phyloP scores from a whole-genome alignment of 1,284 basidiomycete genomes.

The Trametes sp. region DNA sequence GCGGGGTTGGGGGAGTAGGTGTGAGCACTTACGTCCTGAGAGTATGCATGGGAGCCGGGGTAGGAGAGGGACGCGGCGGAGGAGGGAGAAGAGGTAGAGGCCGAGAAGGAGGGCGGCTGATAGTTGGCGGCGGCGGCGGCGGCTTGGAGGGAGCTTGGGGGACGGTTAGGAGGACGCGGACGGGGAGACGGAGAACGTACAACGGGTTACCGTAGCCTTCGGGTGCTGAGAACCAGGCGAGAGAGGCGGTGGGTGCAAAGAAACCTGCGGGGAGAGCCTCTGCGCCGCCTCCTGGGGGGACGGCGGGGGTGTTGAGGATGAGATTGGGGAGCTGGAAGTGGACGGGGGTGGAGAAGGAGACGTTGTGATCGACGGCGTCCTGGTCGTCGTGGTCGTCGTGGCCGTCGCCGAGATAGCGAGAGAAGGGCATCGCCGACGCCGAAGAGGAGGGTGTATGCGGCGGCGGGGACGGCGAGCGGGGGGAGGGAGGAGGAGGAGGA shows the following conservation, averaged over 20 bases:
- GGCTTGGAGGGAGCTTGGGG: constrained; percentile 19
- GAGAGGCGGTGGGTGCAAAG: constrained; percentile 43
- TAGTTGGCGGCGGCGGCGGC: constrained; percentile 19
- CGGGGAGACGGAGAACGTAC: constrained; percentile 21
- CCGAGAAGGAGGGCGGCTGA: constrained; percentile 9
- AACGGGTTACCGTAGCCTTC: constrained; percentile 43
- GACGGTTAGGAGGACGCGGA: constrained; percentile 1
- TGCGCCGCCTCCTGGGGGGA: constrained; percentile 75
- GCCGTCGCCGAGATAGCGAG: constrained; percentile 29
- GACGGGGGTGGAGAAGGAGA: constrained; percentile 45
- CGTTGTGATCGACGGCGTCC: constrained; percentile 30
- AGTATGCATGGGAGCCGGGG: constrained; percentile 1
- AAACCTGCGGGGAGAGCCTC: constrained; percentile 65
- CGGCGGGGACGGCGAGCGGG: not conserved
- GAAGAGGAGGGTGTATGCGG: constrained; percentile 3
- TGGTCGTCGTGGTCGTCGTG: constrained; percentile 29
- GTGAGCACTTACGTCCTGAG: constrained; percentile 13
- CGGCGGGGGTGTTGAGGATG: constrained; percentile 62
- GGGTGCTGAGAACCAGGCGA: constrained; percentile 55
- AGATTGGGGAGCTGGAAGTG: constrained; percentile 73
- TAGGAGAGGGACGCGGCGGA: constrained; percentile 17
- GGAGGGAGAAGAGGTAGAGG: constrained; percentile 7
- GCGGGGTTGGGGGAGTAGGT: constrained; percentile 5
- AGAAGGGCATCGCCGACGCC: constrained; percentile 28
- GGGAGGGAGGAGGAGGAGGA: constrained; percentile 5